These are phyloP conservation scores for Circinella minor DNA, from an alignment of 371 early-diverging fungal genomes.

Conservation along the genomic window DNA sequence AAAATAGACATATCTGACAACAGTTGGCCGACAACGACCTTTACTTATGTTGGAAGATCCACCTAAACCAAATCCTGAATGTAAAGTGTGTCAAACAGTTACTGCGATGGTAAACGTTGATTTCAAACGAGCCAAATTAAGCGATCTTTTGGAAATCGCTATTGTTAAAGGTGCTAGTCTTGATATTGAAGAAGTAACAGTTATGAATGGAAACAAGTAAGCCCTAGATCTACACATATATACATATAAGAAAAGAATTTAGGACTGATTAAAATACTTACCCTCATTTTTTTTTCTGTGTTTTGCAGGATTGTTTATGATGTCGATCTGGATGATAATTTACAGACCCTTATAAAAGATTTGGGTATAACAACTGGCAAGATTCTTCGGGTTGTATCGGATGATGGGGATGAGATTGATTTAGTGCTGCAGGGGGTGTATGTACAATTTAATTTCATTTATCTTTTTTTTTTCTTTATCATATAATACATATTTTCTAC, in stretches of 20 bases:
- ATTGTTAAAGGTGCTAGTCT: slow-evolving; percentile 45
- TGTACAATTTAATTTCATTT: slow-evolving; percentile 6
- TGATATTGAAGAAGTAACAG: slow-evolving; percentile 42
- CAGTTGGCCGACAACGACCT: slow-evolving; percentile 53
- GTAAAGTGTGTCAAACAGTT: slow-evolving; percentile 61
- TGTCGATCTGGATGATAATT: slow-evolving; percentile 88
- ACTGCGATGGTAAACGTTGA: slow-evolving; percentile 51
- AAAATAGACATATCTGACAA: slow-evolving; percentile 58
- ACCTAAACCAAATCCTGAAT: slow-evolving; percentile 61
- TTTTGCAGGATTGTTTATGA: slow-evolving; percentile 81
- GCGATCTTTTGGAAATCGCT: slow-evolving; percentile 55
- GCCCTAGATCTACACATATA: not conserved
- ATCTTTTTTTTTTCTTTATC: not conserved
- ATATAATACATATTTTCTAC: too few species aligned
- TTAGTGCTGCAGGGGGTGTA: slow-evolving; percentile 41
- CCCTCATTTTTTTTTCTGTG: not conserved
- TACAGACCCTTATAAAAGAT: slow-evolving; percentile 55
- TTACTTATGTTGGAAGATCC: slow-evolving; percentile 57
- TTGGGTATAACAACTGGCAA: slow-evolving; percentile 66
- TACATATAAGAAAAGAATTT: not conserved
- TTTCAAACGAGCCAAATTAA: slow-evolving; percentile 48
- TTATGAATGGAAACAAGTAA: slow-evolving; percentile 67
- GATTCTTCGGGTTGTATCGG: slow-evolving; percentile 57
- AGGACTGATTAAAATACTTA: too few species aligned
- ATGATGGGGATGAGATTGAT: slow-evolving; percentile 50